Evolutionary conservation across 805 yeast genomes (phyloP).

Genomic region (Candida gorgasii): DNA sequence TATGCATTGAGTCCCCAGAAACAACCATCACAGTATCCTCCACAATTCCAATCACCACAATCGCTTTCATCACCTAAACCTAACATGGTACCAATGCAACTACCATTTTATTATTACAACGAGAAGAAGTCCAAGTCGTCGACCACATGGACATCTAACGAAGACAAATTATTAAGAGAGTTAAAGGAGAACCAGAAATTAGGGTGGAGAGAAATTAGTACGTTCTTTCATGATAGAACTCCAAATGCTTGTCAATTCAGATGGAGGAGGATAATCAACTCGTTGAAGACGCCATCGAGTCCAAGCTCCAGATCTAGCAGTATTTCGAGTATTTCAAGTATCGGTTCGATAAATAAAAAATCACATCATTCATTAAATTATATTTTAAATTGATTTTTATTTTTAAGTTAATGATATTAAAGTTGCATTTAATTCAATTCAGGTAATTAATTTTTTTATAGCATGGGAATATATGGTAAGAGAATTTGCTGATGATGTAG

Average conservation of each 20-base stretch:
- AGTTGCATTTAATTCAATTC: not conserved
- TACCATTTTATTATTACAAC: conserved; percentile 18
- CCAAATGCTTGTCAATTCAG: conserved; percentile 89
- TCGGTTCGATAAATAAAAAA: conserved; percentile 17
- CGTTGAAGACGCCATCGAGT: conserved; percentile 10
- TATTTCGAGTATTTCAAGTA: conserved; percentile 1
- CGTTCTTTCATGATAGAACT: conserved; percentile 75
- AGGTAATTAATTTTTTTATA: not conserved
- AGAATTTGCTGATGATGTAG: too few relatives aligned
- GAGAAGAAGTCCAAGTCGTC: conserved; percentile 31
- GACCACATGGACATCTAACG: conserved; percentile 75
- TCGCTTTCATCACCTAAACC: not conserved
- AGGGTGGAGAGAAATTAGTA: conserved; percentile 88
- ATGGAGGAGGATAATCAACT: conserved; percentile 65
- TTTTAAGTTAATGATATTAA: not conserved
- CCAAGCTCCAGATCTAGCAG: conserved; percentile 8
- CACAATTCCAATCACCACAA: not conserved
- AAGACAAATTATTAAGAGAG: conserved; percentile 68
- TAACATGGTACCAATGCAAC: conserved; percentile 11
- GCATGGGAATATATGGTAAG: too few relatives aligned
- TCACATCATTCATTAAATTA: conserved; percentile 31
- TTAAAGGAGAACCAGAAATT: conserved; percentile 79
- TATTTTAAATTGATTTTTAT: conserved; percentile 22
- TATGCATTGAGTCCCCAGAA: conserved; percentile 4
- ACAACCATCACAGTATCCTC: conserved; percentile 6